Conservation (phyloP, 2,329 filamentous ascomycete genomes). For the Aspergillus awamori region DNA sequence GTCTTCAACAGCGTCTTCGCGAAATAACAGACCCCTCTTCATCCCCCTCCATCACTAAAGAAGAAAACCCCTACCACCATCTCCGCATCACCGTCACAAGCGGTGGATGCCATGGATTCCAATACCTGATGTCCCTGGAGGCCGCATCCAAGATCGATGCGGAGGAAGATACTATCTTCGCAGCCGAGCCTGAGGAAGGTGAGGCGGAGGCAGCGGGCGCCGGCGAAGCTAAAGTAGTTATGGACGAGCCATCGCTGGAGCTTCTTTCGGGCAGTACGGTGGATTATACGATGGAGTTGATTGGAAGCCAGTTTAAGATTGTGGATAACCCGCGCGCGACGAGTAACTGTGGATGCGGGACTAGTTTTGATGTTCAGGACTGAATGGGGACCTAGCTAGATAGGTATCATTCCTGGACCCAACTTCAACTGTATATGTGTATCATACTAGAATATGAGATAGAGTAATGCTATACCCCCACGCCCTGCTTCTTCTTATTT, state of each 20-base stretch:
- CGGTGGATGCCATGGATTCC: slow-evolving; percentile 96
- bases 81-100: slow-evolving; percentile 91
- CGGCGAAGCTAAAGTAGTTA: slow-evolving; percentile 73
- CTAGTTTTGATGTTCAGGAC: slow-evolving; percentile 88
- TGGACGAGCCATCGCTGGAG: slow-evolving; percentile 85
- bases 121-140: slow-evolving; percentile 90
- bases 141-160: slow-evolving; percentile 57
- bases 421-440: slow-evolving; percentile 10
- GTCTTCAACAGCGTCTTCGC: slow-evolving; percentile 60
- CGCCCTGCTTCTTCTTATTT: slow-evolving; percentile 24
- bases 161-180: slow-evolving; percentile 87
- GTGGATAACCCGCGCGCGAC: slow-evolving; percentile 88
- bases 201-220: slow-evolving; percentile 44
- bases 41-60: slow-evolving; percentile 37
- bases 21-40: slow-evolving; percentile 66
- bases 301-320: slow-evolving; percentile 94
- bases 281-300: slow-evolving; percentile 95
- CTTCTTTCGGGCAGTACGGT: slow-evolving; percentile 91
- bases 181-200: slow-evolving; percentile 53
- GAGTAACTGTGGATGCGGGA: slow-evolving; percentile 95
- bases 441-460: slow-evolving; percentile 18
- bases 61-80: slow-evolving; percentile 73
- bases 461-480: slow-evolving; percentile 32
- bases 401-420: not conserved
- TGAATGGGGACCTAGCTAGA: slow-evolving; percentile 41